phyloP scores from a whole-genome alignment of 495 filamentous ascomycete species.

The Aspergillus olivimuriae region DNA sequence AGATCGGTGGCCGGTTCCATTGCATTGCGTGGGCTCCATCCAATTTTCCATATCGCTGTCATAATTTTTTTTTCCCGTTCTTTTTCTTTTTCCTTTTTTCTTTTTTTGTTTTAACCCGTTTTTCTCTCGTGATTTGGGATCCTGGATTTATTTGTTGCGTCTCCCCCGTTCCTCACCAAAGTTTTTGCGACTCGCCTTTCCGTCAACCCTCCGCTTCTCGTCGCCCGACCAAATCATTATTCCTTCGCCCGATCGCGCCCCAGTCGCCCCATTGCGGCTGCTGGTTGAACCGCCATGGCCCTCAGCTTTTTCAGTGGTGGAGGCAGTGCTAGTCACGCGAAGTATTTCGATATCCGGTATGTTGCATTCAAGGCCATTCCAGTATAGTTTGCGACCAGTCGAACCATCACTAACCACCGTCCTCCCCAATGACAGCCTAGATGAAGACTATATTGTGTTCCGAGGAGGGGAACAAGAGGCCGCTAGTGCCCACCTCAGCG shows the following conservation, averaged over 20 bases:
- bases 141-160: constrained; percentile 12
- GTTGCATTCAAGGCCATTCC: constrained; percentile 11
- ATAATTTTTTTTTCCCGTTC: constrained; percentile 13
- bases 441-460: constrained; percentile 73
- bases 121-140: constrained; percentile 3
- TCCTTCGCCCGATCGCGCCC: constrained; percentile 1
- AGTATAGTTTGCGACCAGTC: no score
- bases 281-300: constrained; percentile 33
- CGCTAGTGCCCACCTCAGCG: constrained; percentile 65
- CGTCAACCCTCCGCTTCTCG: constrained; percentile 3
- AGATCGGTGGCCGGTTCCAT: constrained; percentile 15
- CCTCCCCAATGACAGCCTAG: constrained; percentile 55
- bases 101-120: constrained; percentile 4
- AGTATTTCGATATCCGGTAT: constrained; percentile 53
- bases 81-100: constrained; percentile 7
- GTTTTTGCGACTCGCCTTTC: no score
- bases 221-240: constrained; percentile 1
- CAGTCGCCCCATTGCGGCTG: constrained; percentile 18
- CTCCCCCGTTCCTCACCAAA: constrained; percentile 7
- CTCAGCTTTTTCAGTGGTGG: constrained; percentile 45
- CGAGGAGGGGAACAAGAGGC: constrained; percentile 71
- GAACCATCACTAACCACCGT: no score
- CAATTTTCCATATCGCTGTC: constrained; percentile 9
- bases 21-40: constrained; percentile 1
- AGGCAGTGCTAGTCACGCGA: constrained; percentile 43